Percentiles rank a stretch among this genome's conserved stretches.
These are phyloP conservation scores for Carex pumila DNA, from an alignment of 176 grass and related monocot genomes.

Conservation along the genomic window DNA sequence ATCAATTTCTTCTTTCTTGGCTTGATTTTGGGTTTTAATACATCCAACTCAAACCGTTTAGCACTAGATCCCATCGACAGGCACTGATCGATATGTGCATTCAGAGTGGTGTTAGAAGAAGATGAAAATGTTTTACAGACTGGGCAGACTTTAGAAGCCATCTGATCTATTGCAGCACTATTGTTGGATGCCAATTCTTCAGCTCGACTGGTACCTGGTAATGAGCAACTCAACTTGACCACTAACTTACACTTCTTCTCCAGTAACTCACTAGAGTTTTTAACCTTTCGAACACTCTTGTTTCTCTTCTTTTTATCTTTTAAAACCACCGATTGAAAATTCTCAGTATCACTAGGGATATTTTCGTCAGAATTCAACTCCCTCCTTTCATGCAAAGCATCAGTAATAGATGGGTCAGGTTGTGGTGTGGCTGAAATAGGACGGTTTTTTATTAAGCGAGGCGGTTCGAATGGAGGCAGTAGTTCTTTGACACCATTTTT, in stretches of 20 bases:
- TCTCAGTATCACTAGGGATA: constrained; percentile 24
- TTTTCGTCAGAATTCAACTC: constrained; percentile 31
- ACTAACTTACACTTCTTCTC: constrained; percentile 69
- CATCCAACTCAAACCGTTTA: constrained; percentile 33
- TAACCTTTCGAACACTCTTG: constrained; percentile 32
- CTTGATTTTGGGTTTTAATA: constrained; percentile 59
- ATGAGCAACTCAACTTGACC: constrained; percentile 40
- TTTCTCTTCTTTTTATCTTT: constrained; percentile 37
- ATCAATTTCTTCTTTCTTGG: constrained; percentile 78
- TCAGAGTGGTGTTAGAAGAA: constrained; percentile 91
- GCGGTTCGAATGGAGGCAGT: constrained; percentile 81
- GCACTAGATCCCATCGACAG: constrained; percentile 58
- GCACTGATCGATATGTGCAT: constrained; percentile 94
- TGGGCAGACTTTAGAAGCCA: constrained; percentile 87
- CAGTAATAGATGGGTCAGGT: constrained; percentile 22
- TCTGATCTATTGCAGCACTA: constrained; percentile 54
- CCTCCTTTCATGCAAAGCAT: constrained; percentile 28
- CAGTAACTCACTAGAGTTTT: constrained; percentile 23
- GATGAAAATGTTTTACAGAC: constrained; percentile 93
- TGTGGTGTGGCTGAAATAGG: constrained; percentile 24
- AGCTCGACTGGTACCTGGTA: constrained; percentile 25
- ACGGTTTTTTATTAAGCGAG: constrained; percentile 45
- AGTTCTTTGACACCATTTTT: constrained; percentile 62
- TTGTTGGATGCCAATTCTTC: constrained; percentile 57
- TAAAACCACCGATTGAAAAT: constrained; percentile 24